Evolutionary conservation across 805 yeast species (phyloP).

Genomic region (Tetrapisispora nanseiensis): DNA sequence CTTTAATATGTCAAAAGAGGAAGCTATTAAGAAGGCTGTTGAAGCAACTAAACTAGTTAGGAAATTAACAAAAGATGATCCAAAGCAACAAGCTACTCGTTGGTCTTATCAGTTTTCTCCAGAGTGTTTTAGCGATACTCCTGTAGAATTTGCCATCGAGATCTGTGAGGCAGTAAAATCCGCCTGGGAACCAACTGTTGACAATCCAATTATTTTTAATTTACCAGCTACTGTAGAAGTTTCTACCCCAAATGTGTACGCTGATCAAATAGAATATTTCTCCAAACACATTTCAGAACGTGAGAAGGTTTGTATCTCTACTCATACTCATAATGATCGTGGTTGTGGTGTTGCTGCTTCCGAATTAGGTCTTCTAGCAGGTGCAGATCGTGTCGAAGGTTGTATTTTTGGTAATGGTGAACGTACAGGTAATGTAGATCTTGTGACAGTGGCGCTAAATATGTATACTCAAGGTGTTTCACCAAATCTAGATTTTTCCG

Average conservation of each 20-base stretch:
- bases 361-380: constrained; percentile 71
- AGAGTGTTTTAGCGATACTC: constrained; percentile 67
- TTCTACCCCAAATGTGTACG: constrained; percentile 72
- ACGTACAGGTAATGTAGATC: constrained; percentile 79
- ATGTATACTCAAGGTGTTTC: constrained; percentile 69
- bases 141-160: constrained; percentile 49
- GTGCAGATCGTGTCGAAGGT: constrained; percentile 84
- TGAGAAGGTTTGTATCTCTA: constrained; percentile 61
- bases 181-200: constrained; percentile 63
- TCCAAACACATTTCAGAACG: constrained; percentile 51
- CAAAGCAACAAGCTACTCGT: constrained; percentile 39
- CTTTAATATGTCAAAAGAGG: constrained; percentile 48
- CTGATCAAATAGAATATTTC: constrained; percentile 77
- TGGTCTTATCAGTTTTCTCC: constrained; percentile 79
- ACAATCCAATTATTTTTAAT: constrained; percentile 65
- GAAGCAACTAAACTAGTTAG: constrained; percentile 54
- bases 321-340: constrained; percentile 78
- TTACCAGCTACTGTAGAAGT: constrained; percentile 81
- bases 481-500: constrained; percentile 64
- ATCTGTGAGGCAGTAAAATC: constrained; percentile 67
- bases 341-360: constrained; percentile 89
- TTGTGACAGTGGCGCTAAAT: constrained; percentile 68
- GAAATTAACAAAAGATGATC: constrained; percentile 60
- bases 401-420: constrained; percentile 82
- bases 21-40: constrained; percentile 52